A percentile compares a stretch with the other conserved stretches of the same genome.
Conservation (phyloP, 2,329 filamentous ascomycete genomes). For the Metarhizium brunneum region DNA sequence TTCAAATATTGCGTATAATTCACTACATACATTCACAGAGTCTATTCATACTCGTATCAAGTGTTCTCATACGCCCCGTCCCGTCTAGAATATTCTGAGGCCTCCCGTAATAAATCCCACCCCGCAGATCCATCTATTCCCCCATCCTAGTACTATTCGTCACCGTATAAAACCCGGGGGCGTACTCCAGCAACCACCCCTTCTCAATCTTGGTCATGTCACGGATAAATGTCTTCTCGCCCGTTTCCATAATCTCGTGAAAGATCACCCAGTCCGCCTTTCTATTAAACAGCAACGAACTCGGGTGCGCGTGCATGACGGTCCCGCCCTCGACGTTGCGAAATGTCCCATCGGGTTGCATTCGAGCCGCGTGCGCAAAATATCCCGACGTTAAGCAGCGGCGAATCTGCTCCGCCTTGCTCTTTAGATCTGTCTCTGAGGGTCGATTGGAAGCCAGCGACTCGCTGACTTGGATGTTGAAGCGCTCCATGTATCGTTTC, state of each 20-base stretch:
- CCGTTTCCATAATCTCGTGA: slow-evolving; percentile 84
- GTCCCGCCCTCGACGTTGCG: slow-evolving; percentile 73
- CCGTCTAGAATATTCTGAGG: not conserved
- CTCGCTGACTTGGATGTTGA: slow-evolving; percentile 64
- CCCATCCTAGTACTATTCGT: slow-evolving; percentile 16
- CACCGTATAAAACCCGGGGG: slow-evolving; percentile 69
- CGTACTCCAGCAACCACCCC: slow-evolving; percentile 84
- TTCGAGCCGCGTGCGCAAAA: slow-evolving; percentile 86
- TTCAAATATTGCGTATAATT: no score
- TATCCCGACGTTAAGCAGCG: slow-evolving; percentile 83
- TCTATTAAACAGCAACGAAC: slow-evolving; percentile 88
- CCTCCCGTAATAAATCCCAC: not conserved
- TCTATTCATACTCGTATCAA: no score
- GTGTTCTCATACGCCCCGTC: not conserved
- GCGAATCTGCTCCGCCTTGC: slow-evolving; percentile 62
- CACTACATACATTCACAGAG: no score
- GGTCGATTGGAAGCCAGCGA: slow-evolving; percentile 32
- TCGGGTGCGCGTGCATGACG: slow-evolving; percentile 79
- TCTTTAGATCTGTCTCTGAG: slow-evolving; percentile 17
- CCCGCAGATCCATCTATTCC: no score
- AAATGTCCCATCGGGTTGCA: slow-evolving; percentile 90
- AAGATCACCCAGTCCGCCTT: slow-evolving; percentile 97
- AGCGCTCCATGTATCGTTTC: slow-evolving; percentile 76
- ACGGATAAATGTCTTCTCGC: slow-evolving; percentile 79
- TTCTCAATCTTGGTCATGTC: slow-evolving; percentile 93